phyloP scores from a whole-genome alignment of 2,329 filamentous ascomycete genomes.

The Decorospora gaudefroyi region DNA sequence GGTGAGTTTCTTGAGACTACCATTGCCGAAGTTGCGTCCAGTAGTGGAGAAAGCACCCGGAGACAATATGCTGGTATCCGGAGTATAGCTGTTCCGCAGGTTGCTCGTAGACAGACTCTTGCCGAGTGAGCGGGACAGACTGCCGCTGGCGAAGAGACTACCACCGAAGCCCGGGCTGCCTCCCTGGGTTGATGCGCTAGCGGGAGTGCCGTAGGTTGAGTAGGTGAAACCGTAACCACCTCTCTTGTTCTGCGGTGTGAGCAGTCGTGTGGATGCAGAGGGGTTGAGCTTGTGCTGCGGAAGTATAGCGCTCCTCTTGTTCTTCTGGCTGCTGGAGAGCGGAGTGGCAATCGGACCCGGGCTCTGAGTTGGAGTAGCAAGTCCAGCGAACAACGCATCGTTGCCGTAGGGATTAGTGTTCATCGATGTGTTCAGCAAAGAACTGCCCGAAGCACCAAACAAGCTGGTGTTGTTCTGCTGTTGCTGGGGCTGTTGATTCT shows the following conservation, averaged over 20 bases:
- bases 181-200: slow-evolving; percentile 70
- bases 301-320: slow-evolving; percentile 77
- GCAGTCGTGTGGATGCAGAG: slow-evolving; percentile 74
- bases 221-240: slow-evolving; percentile 88
- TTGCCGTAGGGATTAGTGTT: slow-evolving; percentile 89
- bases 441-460: slow-evolving; percentile 59
- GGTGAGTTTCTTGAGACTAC: slow-evolving; percentile 82
- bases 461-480: slow-evolving; percentile 51
- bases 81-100: slow-evolving; percentile 77
- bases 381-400: slow-evolving; percentile 78
- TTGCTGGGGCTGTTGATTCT: slow-evolving; percentile 51
- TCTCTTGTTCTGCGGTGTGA: slow-evolving; percentile 76
- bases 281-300: slow-evolving; percentile 89
- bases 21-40: slow-evolving; percentile 41
- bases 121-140: slow-evolving; percentile 70
- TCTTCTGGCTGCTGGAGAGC: slow-evolving; percentile 73
- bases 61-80: slow-evolving; percentile 82
- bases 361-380: slow-evolving; percentile 68
- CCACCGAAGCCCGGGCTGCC: slow-evolving; percentile 68
- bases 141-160: slow-evolving; percentile 54
- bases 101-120: slow-evolving; percentile 91
- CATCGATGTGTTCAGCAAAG: slow-evolving; percentile 55
- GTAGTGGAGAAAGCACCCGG: slow-evolving; percentile 82
- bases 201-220: slow-evolving; percentile 85
- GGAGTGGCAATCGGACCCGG: slow-evolving; percentile 92